These are phyloP conservation scores for Phytopythium cucurbitacearum DNA, from an alignment of 352 stramenopile genomes.

Conservation along the genomic window DNA sequence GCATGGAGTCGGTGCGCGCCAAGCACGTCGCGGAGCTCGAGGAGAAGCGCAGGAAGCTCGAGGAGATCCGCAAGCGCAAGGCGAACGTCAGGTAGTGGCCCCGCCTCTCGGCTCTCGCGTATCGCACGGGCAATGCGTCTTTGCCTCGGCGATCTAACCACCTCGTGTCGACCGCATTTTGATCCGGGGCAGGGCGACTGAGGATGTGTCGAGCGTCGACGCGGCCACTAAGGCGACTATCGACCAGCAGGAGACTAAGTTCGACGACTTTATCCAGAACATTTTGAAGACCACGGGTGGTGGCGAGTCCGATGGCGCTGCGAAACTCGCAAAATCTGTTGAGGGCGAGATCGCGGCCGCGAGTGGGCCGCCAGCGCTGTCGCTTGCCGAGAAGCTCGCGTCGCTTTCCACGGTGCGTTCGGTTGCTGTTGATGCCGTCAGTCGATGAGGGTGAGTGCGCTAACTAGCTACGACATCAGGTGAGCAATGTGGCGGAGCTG, in stretches of 20 bases:
- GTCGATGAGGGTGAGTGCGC: background rate
- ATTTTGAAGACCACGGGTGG: conserved; percentile 59
- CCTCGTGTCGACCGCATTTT: background rate
- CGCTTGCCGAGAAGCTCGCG: conserved; percentile 73
- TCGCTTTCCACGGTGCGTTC: conserved; percentile 57
- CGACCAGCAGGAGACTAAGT: conserved; percentile 67
- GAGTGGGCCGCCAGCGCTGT: conserved; percentile 34
- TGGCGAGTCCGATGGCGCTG: conserved; percentile 13
- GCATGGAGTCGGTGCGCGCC: conserved; percentile 69
- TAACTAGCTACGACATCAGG: conserved; percentile 10
- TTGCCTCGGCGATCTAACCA: background rate
- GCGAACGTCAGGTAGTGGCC: conserved; percentile 55
- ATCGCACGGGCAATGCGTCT: background rate
- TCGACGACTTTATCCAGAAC: conserved; percentile 85
- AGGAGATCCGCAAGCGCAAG: conserved; percentile 86
- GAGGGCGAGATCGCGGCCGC: conserved; percentile 19
- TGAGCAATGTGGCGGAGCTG: conserved; percentile 68
- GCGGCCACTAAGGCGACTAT: conserved; percentile 26
- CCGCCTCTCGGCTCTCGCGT: background rate
- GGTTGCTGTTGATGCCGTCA: background rate
- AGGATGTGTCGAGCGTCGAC: conserved; percentile 45
- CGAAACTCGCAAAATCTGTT: conserved; percentile 3
- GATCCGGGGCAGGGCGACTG: conserved; percentile 23
- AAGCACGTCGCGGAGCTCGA: conserved; percentile 85
- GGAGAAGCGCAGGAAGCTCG: conserved; percentile 87